These are phyloP conservation scores for Fusarium pseudocircinatum DNA, from an alignment of 2,329 filamentous ascomycete species.

Conservation along the genomic window DNA sequence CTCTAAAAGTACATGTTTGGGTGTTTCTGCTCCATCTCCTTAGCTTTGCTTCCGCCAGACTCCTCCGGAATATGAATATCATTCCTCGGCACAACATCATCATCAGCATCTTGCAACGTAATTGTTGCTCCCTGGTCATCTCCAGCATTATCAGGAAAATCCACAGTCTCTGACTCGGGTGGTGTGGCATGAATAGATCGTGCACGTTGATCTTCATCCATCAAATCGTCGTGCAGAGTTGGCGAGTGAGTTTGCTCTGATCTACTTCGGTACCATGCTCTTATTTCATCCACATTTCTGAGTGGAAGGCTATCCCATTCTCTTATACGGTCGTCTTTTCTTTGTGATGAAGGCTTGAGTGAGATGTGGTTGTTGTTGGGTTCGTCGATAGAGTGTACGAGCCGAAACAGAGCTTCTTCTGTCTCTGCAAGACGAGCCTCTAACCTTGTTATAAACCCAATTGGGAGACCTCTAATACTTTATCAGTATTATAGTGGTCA, in stretches of 20 bases:
- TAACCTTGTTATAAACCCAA: conserved; percentile 52
- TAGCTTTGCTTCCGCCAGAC: conserved; percentile 23
- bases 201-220: not conserved
- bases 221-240: not conserved
- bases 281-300: conserved; percentile 20
- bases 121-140: not conserved
- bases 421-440: conserved; percentile 51
- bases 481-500: not conserved
- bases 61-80: not conserved
- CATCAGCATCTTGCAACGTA: not conserved
- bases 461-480: conserved; percentile 45
- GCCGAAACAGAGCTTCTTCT: conserved; percentile 41
- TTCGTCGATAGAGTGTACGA: conserved; percentile 28
- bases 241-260: not conserved
- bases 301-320: conserved; percentile 45
- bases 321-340: conserved; percentile 42
- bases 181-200: not conserved
- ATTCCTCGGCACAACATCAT: not conserved
- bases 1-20: conserved; percentile 38
- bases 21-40: conserved; percentile 19
- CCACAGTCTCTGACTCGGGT: not conserved
- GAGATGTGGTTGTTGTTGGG: not conserved
- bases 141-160: not conserved
- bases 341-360: conserved; percentile 21
- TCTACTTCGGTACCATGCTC: conserved; percentile 35